Conservation (phyloP, 2,329 filamentous ascomycete species). For the Botryosphaeria dothidea region DNA sequence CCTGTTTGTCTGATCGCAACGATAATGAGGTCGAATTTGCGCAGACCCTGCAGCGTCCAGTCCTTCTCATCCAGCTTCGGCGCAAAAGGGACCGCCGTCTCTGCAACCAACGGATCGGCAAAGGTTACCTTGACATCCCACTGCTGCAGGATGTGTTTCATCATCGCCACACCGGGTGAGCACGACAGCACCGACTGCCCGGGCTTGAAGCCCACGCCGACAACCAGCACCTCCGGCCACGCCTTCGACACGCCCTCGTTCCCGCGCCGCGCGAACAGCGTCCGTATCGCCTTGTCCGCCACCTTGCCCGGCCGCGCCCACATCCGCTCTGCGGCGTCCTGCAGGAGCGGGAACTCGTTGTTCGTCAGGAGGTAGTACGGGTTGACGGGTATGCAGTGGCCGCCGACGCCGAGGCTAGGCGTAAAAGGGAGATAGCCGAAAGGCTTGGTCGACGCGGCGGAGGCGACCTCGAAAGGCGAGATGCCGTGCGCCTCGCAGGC, state of each 20-base stretch:
- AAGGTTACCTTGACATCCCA: constrained; percentile 46
- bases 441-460: constrained; percentile 49
- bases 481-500: constrained; percentile 50
- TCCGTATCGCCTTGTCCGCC: constrained; percentile 24
- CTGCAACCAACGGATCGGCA: constrained; percentile 49
- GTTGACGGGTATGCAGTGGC: constrained; percentile 60
- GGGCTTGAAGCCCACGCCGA: constrained; percentile 53
- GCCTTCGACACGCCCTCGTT: not conserved
- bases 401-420: constrained; percentile 54
- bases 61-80: constrained; percentile 37
- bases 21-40: constrained; percentile 47
- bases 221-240: constrained; percentile 52
- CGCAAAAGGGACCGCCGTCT: constrained; percentile 45
- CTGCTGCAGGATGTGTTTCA: constrained; percentile 35
- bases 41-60: constrained; percentile 43
- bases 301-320: constrained; percentile 40
- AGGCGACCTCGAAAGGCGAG: constrained; percentile 53
- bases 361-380: constrained; percentile 56
- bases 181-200: constrained; percentile 51
- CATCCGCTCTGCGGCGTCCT: constrained; percentile 48
- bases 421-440: constrained; percentile 55
- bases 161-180: constrained; percentile 49
- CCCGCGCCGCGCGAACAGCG: constrained; percentile 16
- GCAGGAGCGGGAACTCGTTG: constrained; percentile 49
- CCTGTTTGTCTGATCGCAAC: constrained; percentile 47